phyloP scores from a whole-genome alignment of 306 rosid genomes.

The Lagenaria siceraria region DNA sequence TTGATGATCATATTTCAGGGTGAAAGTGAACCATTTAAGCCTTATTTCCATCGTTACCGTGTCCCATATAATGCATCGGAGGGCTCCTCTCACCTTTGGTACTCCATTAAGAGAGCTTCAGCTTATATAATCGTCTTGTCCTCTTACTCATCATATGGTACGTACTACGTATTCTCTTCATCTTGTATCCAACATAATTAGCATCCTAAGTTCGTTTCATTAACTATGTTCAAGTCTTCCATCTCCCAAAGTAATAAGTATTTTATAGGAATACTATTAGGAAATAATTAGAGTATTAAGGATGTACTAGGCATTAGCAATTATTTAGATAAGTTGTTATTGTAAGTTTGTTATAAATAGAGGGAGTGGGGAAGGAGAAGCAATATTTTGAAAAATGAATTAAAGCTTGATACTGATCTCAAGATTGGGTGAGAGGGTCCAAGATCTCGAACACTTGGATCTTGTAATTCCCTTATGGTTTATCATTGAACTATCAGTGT shows the following conservation, averaged over 20 bases:
- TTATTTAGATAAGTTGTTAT: no score
- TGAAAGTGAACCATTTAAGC: slow-evolving; percentile 56
- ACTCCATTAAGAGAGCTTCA: slow-evolving; percentile 84
- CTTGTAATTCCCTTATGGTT: no score
- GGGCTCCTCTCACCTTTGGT: slow-evolving; percentile 69
- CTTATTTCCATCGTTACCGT: slow-evolving; percentile 39
- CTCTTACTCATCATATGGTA: slow-evolving; percentile 78
- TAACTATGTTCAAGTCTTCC: neutral
- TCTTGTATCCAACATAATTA: neutral
- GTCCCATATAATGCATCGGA: slow-evolving; percentile 46
- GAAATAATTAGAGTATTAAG: no score
- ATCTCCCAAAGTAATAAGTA: neutral
- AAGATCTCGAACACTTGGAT: no score
- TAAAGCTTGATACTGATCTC: no score
- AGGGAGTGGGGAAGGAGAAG: no score
- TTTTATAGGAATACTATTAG: neutral
- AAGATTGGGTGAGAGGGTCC: no score
- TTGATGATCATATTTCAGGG: slow-evolving; percentile 33
- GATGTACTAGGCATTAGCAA: no score
- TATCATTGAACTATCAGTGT: no score
- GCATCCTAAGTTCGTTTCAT: neutral
- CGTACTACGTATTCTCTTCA: neutral
- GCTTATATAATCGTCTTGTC: slow-evolving; percentile 70
- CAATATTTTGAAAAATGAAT: no score
- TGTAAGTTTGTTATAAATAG: no score